Evolutionary conservation across 139 green algal genomes (phyloP), one percentile per base, ranked within the genome.

Genomic region (Klebsormidium nitens): DNA sequence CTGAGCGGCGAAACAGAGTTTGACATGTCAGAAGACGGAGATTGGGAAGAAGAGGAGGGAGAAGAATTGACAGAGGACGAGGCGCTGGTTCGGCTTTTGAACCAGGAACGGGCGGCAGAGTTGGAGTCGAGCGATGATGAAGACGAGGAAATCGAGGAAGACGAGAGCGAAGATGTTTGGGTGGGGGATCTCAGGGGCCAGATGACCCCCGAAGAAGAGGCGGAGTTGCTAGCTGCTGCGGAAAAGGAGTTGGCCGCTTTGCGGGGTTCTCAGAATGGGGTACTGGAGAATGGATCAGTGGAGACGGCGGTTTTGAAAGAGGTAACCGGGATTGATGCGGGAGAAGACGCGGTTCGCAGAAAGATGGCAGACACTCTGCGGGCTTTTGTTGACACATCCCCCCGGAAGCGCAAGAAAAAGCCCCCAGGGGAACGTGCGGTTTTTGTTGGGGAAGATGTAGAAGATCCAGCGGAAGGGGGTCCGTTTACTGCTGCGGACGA

Each of bases 171-270:
- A 8, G 55, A 63, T 8, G 55, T 14, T 8, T 36, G 32, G 55
- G 32, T 14, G 11, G 55, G 69, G 32, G 69, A 77, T 42, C 40
- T 77, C n/a, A n/a, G n/a, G 39, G 29, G 23, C 5, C 47, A 37
- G 1, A 64, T 69, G 48, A 66, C 69, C 0, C 47, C 35, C n/a
- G 69, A 77, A 26, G 69, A 77, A 19, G 69, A 77, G 50, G 63
- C n/a, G 19, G 69, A 46, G 61, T 34, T 77, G 61, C 56, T 77
- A 19, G 34, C 28, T 39, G 69, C 72, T 32, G 61, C 61, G 36
- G 69, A 77, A 49, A n/a, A 14, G 6, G 69, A 77, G 46, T 73
- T 77, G 34, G 60, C 40, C n/a, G 64, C 42, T 14, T 50, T 14
- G 14, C 11, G 42, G 11, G 42, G 14, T 50, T 8, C 8, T 8